Conservation (phyloP, 2,329 filamentous ascomycete genomes). For the Dactylellina drechsleri region DNA sequence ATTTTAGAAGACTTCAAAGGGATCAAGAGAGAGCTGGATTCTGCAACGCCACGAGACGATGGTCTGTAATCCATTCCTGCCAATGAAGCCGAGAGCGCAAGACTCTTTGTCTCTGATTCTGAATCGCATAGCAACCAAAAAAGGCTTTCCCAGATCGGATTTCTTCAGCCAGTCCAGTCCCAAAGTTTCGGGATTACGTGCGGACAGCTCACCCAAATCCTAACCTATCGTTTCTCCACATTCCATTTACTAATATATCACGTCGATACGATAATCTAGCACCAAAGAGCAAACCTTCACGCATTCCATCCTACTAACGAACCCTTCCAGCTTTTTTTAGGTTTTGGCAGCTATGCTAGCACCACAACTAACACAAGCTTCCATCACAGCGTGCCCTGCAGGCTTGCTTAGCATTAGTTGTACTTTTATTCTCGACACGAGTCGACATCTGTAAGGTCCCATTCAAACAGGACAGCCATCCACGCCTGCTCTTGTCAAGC, state of each 20-base stretch:
- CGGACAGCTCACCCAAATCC: neutral
- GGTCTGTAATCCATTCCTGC: slow-evolving; percentile 17
- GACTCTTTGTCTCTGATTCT: too few relatives aligned
- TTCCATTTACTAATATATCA: slow-evolving; percentile 10
- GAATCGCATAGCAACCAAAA: slow-evolving; percentile 28
- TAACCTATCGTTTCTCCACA: slow-evolving; percentile 9
- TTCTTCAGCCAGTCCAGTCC: too few relatives aligned
- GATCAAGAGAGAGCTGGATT: neutral
- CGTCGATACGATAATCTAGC: neutral
- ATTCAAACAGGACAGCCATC: slow-evolving; percentile 3
- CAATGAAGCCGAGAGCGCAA: neutral
- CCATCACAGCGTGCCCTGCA: neutral
- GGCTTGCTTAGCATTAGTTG: neutral
- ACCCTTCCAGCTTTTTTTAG: neutral
- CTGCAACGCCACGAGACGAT: neutral
- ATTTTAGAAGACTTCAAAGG: slow-evolving; percentile 6
- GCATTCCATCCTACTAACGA: slow-evolving; percentile 3
- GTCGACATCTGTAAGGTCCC: slow-evolving; percentile 10
- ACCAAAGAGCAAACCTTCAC: neutral
- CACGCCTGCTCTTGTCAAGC: slow-evolving; percentile 21
- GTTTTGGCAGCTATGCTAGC: neutral
- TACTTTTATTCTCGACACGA: neutral
- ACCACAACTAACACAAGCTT: neutral
- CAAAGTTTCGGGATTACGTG: too few relatives aligned
- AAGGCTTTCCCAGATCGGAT: slow-evolving; percentile 15